Percentiles rank a stretch among this genome's conserved stretches.
Conservation (phyloP, 2,329 filamentous ascomycete species). For the Aspergillus fumigatus region DNA sequence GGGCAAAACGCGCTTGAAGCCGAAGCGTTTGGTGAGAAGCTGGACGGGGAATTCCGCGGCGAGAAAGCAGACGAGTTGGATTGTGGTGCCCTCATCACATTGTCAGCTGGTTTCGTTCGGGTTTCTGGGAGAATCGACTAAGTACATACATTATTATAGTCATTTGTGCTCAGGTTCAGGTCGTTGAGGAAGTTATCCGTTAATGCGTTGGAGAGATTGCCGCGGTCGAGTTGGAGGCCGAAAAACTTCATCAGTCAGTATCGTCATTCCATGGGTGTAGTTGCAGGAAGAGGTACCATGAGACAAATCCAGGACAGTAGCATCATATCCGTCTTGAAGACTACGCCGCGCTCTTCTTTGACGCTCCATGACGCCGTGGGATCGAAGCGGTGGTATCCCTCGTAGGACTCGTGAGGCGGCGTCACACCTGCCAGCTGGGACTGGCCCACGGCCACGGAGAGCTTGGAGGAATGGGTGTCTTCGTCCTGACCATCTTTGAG, state of each 20-base stretch:
- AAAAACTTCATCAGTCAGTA: slow-evolving; percentile 23
- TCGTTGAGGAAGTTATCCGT: slow-evolving; percentile 37
- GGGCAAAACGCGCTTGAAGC: slow-evolving; percentile 44
- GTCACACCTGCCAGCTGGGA: slow-evolving; percentile 23
- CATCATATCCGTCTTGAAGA: slow-evolving; percentile 40
- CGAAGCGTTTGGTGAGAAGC: slow-evolving; percentile 44
- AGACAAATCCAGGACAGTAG: slow-evolving; percentile 20
- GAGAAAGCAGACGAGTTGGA: slow-evolving; percentile 22
- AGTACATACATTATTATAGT: slow-evolving; percentile 34
- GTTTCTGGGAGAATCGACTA: not conserved
- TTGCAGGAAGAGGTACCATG: slow-evolving; percentile 11
- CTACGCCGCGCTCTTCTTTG: slow-evolving; percentile 44
- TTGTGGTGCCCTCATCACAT: slow-evolving; percentile 16
- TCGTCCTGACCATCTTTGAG: not conserved
- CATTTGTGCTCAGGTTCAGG: slow-evolving; percentile 29
- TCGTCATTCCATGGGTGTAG: not conserved
- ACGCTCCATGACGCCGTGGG: slow-evolving; percentile 21
- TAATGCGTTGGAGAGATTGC: slow-evolving; percentile 32
- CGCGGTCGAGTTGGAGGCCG: slow-evolving; percentile 30
- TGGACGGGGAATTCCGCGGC: slow-evolving; percentile 44
- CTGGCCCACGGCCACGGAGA: slow-evolving; percentile 15
- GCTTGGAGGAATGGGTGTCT: slow-evolving; percentile 11
- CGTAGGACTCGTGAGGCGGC: slow-evolving; percentile 27
- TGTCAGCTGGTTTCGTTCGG: not conserved
- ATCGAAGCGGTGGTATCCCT: slow-evolving; percentile 24